Evolutionary conservation across 129 eudicot genomes (phyloP).

Genomic region (Lactuca sativa): DNA sequence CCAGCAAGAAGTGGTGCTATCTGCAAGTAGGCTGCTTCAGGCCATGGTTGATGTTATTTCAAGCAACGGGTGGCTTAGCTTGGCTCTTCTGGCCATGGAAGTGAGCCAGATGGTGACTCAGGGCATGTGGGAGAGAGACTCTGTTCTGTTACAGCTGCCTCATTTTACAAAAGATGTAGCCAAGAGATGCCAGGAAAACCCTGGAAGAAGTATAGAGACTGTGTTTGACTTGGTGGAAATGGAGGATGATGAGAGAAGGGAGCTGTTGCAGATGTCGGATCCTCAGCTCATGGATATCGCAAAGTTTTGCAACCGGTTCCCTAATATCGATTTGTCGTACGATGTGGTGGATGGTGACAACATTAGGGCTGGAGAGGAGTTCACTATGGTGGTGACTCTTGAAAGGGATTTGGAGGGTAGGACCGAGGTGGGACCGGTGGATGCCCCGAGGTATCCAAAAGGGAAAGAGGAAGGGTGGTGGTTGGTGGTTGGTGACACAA

Average conservation of each 20-base stretch:
- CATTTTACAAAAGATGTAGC: slow-evolving; percentile 85
- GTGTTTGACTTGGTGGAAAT: slow-evolving; percentile 76
- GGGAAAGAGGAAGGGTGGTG: slow-evolving; percentile 94
- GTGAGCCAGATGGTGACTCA: slow-evolving; percentile 94
- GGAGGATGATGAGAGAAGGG: slow-evolving; percentile 81
- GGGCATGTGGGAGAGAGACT: slow-evolving; percentile 95
- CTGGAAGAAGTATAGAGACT: slow-evolving; percentile 66
- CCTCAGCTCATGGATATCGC: slow-evolving; percentile 74
- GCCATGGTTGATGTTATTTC: slow-evolving; percentile 95
- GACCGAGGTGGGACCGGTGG: slow-evolving; percentile 79
- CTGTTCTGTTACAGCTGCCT: slow-evolving; percentile 79
- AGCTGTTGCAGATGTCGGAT: slow-evolving; percentile 71
- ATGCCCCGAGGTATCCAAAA: slow-evolving; percentile 76
- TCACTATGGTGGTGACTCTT: slow-evolving; percentile 58
- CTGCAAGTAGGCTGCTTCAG: slow-evolving; percentile 77
- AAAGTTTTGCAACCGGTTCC: slow-evolving; percentile 74
- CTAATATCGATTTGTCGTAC: slow-evolving; percentile 71
- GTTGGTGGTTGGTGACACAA: slow-evolving; percentile 83
- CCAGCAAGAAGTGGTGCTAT: slow-evolving; percentile 79
- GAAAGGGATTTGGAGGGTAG: slow-evolving; percentile 78
- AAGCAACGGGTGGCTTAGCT: slow-evolving; percentile 86
- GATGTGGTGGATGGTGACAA: slow-evolving; percentile 59
- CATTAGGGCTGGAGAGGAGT: slow-evolving; percentile 57
- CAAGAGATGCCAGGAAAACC: slow-evolving; percentile 72
- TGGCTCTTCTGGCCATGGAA: slow-evolving; percentile 91